Evolutionary conservation across 805 yeast genomes (phyloP), one percentile per base, ranked within the genome.

Genomic region (Tetrapisispora phaffii): DNA sequence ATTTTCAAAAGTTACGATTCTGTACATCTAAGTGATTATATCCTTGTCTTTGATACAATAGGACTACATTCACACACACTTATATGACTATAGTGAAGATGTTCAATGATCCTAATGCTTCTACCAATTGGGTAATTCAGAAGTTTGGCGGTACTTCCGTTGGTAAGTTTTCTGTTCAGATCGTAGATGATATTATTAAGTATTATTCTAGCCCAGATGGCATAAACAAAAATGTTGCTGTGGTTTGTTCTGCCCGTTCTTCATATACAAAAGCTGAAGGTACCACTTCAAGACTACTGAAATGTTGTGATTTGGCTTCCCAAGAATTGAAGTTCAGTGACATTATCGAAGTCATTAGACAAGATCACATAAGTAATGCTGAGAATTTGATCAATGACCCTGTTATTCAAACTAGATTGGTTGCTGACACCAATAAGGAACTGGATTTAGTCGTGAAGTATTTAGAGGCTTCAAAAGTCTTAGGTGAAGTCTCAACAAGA

Each of bases 121-220:
- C 28, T 21, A 35, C 51, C 16, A 76, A 76, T 16, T 82, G 90
- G 89, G 64, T 84, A 3, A 84, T 93, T 7, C 98, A 93, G 65
- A 93, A 93, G 66, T 93, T 86, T 58, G 98, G 98, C 41, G 98
- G 98, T 44, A 93, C 98, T 15, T 81, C 93, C 39, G 96, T 93
- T 28, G 98, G 98, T 20, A 93, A 93, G 63, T 89, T 93, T 64
- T 85, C 96, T 9, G 79, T 75, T 42, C 76, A 82, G 52, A 93
- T 93, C 45, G 88, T 87, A 23, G 83, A 84, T 48, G 85, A 87
- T 52, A 87, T 93, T 41, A 85, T 93, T 40, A 79, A 78, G 57
- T 76, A 71, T 21, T 86, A 79, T 60, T 38, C 41, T 21, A 23
- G 17, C 17, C 35, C 35, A 7, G 15, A 29, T 10, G 46, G 44